Percentiles rank a stretch among this genome's conserved stretches.
Evolutionary conservation across 192 early-diverging fungal species (phyloP).

Genomic region (Cladochytrium replicatum): DNA sequence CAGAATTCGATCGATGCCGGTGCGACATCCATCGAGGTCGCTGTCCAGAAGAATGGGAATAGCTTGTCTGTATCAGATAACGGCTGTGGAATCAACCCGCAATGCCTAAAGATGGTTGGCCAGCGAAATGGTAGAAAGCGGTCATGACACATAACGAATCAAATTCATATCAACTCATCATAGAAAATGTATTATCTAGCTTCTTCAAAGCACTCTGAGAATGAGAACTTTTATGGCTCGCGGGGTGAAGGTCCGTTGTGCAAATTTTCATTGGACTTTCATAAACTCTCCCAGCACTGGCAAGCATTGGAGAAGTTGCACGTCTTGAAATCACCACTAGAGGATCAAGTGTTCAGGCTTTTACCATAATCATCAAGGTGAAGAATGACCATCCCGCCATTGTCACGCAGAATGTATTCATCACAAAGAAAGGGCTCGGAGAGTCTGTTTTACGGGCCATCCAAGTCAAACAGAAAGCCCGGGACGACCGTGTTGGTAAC

Average conservation of each 20-base stretch:
- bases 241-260: slow-evolving; percentile 53
- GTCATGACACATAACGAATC: too few relatives aligned
- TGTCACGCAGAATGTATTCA: slow-evolving; percentile 43
- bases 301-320: slow-evolving; percentile 34
- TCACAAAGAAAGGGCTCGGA: too few relatives aligned
- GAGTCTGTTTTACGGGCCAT: slow-evolving; percentile 34
- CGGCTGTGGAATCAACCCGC: slow-evolving; percentile 44
- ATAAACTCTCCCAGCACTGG: slow-evolving; percentile 26
- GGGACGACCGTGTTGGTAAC: slow-evolving; percentile 53
- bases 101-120: slow-evolving; percentile 38
- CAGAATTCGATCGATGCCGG: slow-evolving; percentile 59
- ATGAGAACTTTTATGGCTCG: slow-evolving; percentile 47
- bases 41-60: slow-evolving; percentile 14
- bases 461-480: slow-evolving; percentile 22
- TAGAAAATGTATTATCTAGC: slow-evolving; percentile 17
- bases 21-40: slow-evolving; percentile 36
- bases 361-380: slow-evolving; percentile 30
- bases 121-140: slow-evolving; percentile 25
- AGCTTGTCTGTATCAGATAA: slow-evolving; percentile 49
- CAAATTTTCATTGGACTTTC: neutral
- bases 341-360: slow-evolving; percentile 24
- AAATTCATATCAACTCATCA: slow-evolving; percentile 3
- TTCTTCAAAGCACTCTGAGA: slow-evolving; percentile 47
- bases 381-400: slow-evolving; percentile 3
- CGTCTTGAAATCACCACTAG: slow-evolving; percentile 44